phyloP scores from a whole-genome alignment of 176 grass and related monocot genomes.

The Oryza meridionalis region DNA sequence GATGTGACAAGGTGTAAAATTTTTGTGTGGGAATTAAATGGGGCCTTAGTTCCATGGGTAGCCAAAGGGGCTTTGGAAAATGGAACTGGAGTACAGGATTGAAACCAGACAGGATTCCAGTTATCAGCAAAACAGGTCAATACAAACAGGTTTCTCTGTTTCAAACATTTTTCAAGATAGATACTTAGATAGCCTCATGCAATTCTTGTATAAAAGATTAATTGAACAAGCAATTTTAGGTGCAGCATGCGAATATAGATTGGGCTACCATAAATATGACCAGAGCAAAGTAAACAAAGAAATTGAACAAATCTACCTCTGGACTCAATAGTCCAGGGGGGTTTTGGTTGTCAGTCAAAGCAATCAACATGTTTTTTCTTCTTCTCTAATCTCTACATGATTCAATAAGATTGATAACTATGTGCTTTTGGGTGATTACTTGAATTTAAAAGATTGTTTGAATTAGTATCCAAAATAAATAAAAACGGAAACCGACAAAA shows the following conservation, averaged over 20 bases:
- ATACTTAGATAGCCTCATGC: neutral
- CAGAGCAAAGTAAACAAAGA: neutral
- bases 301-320: neutral
- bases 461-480: neutral
- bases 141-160: neutral
- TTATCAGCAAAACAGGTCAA: neutral
- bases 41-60: neutral
- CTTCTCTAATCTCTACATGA: neutral
- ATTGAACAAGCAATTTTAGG: neutral
- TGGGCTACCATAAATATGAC: neutral
- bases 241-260: neutral
- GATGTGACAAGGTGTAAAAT: too few relatives aligned
- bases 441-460: neutral
- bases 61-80: neutral
- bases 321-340: neutral
- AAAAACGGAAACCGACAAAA: neutral
- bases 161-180: neutral
- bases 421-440: neutral
- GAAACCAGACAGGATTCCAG: neutral
- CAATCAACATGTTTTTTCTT: neutral
- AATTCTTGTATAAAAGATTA: neutral
- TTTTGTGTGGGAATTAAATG: too few relatives aligned
- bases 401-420: neutral
- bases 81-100: neutral
- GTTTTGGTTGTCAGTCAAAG: neutral